Evolutionary conservation across 1,284 basidiomycete species (phyloP), one percentile per base, ranked within the genome.

Genomic region (Chiua sp.): DNA sequence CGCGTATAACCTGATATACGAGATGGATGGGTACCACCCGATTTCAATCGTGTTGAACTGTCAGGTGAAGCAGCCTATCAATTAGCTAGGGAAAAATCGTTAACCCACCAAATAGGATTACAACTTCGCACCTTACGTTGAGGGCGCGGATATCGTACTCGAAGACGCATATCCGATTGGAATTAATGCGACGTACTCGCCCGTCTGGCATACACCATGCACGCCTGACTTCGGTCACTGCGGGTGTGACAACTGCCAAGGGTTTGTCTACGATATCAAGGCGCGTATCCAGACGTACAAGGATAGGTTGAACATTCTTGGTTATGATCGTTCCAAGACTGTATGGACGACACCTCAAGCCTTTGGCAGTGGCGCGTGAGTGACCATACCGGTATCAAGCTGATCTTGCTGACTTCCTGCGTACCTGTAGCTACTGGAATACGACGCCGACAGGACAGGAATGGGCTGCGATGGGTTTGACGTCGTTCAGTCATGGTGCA

Each of bases 1-100:
- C 20, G 73, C 88, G 0, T 87, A 86, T 56, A 83, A 87, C 65
- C 73, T 87, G 47, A 91, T 92, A 65, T 84, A 85, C 54, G 77
- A 83, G 8, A 70, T 88, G 18, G 90, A 92, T 56, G 84, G 85
- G 11, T 92, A 92, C 68, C 91, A 91, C 65, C 91, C 90, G 0
- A 80, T 91, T 13, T 90, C 88, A 0, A 80, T 92, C 8, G 87
- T 90, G 8, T 77, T 92, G 39, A 92, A 92, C 68, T 92, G 90
- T 77, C 69, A 89, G 63, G 71, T 72, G 61, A 48, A 7, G 18
- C 16, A 7, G 50, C 4, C 7, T 11, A 28, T 2, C 13, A 3
- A 16, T n/a, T 39, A 1, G 3, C 50, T 6, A 2, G 3, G 12
- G 0, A 12, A 20, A 22, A 10, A 47, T 51, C 15, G 49, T 30